These are phyloP conservation scores for Tolypocladium tropicale DNA, from an alignment of 2,329 filamentous ascomycete genomes.

Conservation along the genomic window DNA sequence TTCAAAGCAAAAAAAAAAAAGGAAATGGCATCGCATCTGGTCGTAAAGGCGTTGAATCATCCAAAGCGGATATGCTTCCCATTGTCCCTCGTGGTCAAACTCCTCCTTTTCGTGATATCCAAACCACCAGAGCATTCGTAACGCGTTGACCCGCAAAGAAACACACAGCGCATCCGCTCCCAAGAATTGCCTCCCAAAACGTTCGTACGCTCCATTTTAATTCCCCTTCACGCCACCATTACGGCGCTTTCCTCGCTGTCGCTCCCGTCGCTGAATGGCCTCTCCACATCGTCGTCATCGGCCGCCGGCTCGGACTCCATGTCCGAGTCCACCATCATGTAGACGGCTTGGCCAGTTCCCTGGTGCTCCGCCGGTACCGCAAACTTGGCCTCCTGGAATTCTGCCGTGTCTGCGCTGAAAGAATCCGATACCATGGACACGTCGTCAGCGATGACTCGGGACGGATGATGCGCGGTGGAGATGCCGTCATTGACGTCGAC, in stretches of 20 bases:
- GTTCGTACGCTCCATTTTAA: not conserved
- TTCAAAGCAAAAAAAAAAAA: not conserved
- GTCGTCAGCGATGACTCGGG: slow-evolving; percentile 22
- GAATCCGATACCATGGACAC: slow-evolving; percentile 22
- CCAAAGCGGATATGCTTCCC: not conserved
- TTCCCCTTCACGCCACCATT: not conserved
- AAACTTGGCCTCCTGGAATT: slow-evolving; percentile 24
- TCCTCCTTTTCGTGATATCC: not conserved
- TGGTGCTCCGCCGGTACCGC: slow-evolving; percentile 21
- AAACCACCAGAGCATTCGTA: not conserved
- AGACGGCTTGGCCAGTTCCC: slow-evolving; percentile 11
- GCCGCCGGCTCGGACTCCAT: not conserved
- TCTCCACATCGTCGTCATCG: not conserved
- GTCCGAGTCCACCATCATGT: slow-evolving; percentile 11
- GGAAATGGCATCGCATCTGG: not conserved
- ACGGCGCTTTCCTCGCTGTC: slow-evolving; percentile 7
- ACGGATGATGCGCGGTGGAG: slow-evolving; percentile 22
- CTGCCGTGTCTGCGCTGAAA: slow-evolving; percentile 20
- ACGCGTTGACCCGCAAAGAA: not conserved
- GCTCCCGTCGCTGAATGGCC: slow-evolving; percentile 4
- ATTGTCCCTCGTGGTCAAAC: not conserved
- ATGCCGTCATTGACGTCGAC: slow-evolving; percentile 29
- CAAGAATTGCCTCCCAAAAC: not conserved
- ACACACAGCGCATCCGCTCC: too few relatives aligned
- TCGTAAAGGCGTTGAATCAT: not conserved